Percentiles rank a stretch among this genome's conserved stretches.
These are phyloP conservation scores for Chiua virens DNA, from an alignment of 768 basidiomycete genomes.

Conservation along the genomic window DNA sequence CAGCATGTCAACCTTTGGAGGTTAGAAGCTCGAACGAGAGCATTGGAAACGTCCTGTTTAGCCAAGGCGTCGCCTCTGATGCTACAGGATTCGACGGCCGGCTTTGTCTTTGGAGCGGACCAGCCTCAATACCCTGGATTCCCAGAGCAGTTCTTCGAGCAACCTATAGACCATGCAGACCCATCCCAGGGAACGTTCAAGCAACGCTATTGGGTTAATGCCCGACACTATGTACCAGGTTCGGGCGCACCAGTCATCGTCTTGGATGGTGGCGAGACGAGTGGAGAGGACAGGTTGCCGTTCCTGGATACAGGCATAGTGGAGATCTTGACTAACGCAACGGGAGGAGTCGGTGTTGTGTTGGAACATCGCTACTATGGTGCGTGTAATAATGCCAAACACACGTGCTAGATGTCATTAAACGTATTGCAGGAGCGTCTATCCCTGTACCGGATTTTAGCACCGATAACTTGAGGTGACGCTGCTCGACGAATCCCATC, in stretches of 20 bases:
- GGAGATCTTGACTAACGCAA: slow-evolving; percentile 80
- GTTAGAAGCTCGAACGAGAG: slow-evolving; percentile 34
- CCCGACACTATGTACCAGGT: slow-evolving; percentile 71
- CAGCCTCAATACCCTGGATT: slow-evolving; percentile 39
- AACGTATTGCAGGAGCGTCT: slow-evolving; percentile 55
- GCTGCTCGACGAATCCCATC: not conserved
- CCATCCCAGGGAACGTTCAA: slow-evolving; percentile 61
- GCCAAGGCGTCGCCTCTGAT: slow-evolving; percentile 16
- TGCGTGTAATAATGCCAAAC: slow-evolving; percentile 15
- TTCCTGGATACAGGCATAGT: slow-evolving; percentile 76
- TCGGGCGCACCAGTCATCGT: slow-evolving; percentile 83
- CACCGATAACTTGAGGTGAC: slow-evolving; percentile 77
- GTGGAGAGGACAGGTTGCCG: slow-evolving; percentile 61
- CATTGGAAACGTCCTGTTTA: slow-evolving; percentile 13
- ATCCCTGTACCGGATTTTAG: slow-evolving; percentile 75
- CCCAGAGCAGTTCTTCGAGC: slow-evolving; percentile 68
- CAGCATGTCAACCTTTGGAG: slow-evolving; percentile 70
- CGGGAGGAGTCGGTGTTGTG: slow-evolving; percentile 87
- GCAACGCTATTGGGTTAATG: slow-evolving; percentile 93
- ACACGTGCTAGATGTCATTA: not conserved
- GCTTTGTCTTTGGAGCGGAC: slow-evolving; percentile 4
- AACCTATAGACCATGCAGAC: slow-evolving; percentile 84
- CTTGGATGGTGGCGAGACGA: slow-evolving; percentile 92
- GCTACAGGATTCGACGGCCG: slow-evolving; percentile 20
- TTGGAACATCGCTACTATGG: slow-evolving; percentile 94